phyloP scores from a whole-genome alignment of 2,329 filamentous ascomycete genomes.

The Pestalotiopsis sp. region DNA sequence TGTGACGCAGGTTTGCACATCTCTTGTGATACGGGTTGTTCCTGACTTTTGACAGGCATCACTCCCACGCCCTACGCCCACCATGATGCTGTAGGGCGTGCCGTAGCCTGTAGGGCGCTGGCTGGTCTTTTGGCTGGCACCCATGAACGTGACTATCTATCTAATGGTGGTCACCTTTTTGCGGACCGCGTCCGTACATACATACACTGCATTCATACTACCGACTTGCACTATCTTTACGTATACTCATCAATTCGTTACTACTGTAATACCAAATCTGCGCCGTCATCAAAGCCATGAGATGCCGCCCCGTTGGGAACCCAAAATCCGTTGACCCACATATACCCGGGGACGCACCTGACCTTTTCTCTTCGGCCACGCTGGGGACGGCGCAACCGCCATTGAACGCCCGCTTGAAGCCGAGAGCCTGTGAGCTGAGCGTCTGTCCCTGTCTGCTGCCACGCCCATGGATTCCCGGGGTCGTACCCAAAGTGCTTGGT shows the following conservation, averaged over 20 bases:
- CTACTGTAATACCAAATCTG: background rate
- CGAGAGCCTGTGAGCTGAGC: background rate
- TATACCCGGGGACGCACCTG: slow-evolving; percentile 8
- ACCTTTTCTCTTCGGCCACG: slow-evolving; percentile 1
- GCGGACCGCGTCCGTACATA: no score
- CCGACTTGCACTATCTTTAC: no score
- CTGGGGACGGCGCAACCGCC: background rate
- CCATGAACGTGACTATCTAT: background rate
- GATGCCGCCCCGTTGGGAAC: background rate
- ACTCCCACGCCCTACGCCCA: background rate
- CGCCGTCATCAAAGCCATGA: no score
- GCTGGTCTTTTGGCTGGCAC: background rate
- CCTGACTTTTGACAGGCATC: background rate
- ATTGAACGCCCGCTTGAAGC: slow-evolving; percentile 6
- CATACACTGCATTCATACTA: no score
- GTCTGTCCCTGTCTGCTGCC: background rate
- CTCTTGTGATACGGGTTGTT: background rate
- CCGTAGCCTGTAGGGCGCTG: background rate
- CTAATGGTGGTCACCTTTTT: background rate
- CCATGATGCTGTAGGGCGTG: background rate
- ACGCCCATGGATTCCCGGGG: background rate
- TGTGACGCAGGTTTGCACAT: slow-evolving; percentile 1
- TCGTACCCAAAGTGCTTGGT: background rate
- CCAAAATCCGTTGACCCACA: slow-evolving; percentile 5
- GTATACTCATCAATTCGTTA: no score